Conservation (phyloP, 805 yeast species). For the Candida dajiaensis region DNA sequence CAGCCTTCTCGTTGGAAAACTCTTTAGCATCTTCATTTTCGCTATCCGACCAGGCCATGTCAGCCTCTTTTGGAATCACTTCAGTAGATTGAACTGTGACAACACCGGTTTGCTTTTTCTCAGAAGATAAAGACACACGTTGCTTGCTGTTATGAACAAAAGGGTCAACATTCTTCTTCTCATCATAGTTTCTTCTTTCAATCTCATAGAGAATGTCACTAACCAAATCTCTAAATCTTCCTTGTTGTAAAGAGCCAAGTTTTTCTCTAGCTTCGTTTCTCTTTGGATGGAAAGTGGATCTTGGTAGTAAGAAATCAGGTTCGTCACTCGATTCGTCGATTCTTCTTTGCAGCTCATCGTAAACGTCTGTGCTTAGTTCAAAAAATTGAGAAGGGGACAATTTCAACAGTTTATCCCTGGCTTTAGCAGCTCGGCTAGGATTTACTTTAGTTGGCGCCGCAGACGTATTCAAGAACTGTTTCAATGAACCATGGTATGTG, state of each 20-base stretch:
- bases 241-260: slow-evolving; percentile 73
- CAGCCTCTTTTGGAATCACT: slow-evolving; percentile 80
- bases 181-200: slow-evolving; percentile 62
- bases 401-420: slow-evolving; percentile 78
- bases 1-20: slow-evolving; percentile 24
- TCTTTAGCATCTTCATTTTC: slow-evolving; percentile 47
- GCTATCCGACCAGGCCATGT: slow-evolving; percentile 83
- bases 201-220: slow-evolving; percentile 86
- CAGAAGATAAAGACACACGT: slow-evolving; percentile 3
- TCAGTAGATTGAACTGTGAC: slow-evolving; percentile 54
- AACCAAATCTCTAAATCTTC: slow-evolving; percentile 83
- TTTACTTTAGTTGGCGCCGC: slow-evolving; percentile 20
- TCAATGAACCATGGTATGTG: slow-evolving; percentile 19
- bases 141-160: slow-evolving; percentile 1
- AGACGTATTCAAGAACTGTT: slow-evolving; percentile 21
- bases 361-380: slow-evolving; percentile 91
- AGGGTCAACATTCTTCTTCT: slow-evolving; percentile 8
- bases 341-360: slow-evolving; percentile 85
- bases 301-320: slow-evolving; percentile 63
- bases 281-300: slow-evolving; percentile 77
- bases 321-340: slow-evolving; percentile 51
- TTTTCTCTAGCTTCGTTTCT: slow-evolving; percentile 94
- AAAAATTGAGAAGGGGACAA: slow-evolving; percentile 77
- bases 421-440: slow-evolving; percentile 61
- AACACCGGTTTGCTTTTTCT: slow-evolving; percentile 12